A percentile compares a stretch with the other conserved stretches of the same genome.
Conservation (phyloP, 352 stramenopile genomes). For the Phytophthora meadii region DNA sequence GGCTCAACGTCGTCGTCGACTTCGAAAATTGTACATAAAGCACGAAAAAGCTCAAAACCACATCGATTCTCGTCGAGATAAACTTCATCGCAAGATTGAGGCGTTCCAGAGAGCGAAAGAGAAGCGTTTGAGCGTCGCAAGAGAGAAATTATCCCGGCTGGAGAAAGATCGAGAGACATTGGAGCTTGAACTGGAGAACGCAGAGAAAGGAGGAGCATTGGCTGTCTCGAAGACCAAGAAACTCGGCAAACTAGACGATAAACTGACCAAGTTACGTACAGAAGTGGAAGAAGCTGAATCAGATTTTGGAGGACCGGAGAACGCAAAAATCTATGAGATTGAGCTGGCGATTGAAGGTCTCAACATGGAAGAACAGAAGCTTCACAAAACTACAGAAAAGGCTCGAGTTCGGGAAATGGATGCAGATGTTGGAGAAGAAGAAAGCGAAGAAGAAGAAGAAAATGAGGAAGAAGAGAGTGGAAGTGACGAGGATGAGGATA, state of each 20-base stretch:
- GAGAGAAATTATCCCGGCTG: conserved; percentile 36
- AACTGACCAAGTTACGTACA: conserved; percentile 40
- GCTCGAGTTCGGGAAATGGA: conserved; percentile 36
- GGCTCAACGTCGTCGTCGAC: conserved; percentile 38
- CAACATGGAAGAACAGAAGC: conserved; percentile 35
- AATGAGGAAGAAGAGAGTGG: conserved; percentile 17
- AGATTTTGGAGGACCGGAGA: conserved; percentile 25
- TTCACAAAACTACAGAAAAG: conserved; percentile 28
- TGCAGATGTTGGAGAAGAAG: conserved; percentile 16
- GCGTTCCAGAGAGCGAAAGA: conserved; percentile 49
- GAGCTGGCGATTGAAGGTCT: conserved; percentile 50
- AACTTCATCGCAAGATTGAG: conserved; percentile 46
- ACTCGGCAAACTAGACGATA: conserved; percentile 37
- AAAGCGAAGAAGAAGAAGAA: conserved; percentile 31
- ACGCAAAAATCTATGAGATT: conserved; percentile 54
- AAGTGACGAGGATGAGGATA: conserved; percentile 7
- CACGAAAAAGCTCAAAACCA: conserved; percentile 34
- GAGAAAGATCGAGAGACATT: conserved; percentile 31
- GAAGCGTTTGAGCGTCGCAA: conserved; percentile 34
- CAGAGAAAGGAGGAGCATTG: conserved; percentile 23
- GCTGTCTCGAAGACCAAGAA: conserved; percentile 32
- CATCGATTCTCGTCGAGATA: conserved; percentile 38
- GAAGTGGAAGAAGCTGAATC: conserved; percentile 46
- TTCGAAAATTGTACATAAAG: conserved; percentile 49
- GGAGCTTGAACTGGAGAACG: conserved; percentile 19